phyloP scores from a whole-genome alignment of 176 grass and related monocot genomes.

The Triticum dicoccoides region DNA sequence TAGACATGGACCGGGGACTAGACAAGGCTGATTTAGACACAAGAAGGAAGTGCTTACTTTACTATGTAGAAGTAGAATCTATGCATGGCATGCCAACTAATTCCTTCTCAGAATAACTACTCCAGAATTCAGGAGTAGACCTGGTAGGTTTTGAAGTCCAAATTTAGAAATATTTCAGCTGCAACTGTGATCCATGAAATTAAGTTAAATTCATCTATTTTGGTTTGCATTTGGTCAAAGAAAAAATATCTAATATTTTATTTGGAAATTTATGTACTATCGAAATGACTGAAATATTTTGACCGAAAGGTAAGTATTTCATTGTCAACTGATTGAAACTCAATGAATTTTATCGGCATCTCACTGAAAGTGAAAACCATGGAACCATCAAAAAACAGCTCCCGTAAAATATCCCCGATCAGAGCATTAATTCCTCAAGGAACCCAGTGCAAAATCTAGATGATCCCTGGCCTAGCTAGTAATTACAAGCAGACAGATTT shows the following conservation, averaged over 20 bases:
- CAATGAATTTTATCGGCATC: not conserved
- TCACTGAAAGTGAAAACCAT: not conserved
- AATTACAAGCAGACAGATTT: not conserved
- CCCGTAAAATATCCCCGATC: not conserved
- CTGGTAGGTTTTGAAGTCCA: too few relatives aligned
- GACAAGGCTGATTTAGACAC: not conserved
- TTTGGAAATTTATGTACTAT: not conserved
- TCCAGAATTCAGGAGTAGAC: not conserved
- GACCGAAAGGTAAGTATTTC: not conserved
- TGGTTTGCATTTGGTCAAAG: not conserved
- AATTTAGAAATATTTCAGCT: not conserved
- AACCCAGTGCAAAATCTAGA: not conserved
- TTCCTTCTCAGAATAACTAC: not conserved
- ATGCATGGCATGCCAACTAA: not conserved
- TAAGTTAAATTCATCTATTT: not conserved
- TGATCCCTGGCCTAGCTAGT: not conserved
- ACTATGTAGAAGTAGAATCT: not conserved
- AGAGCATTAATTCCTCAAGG: not conserved
- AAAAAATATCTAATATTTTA: too few relatives aligned
- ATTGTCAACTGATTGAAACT: not conserved
- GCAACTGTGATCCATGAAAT: not conserved
- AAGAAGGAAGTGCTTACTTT: not conserved
- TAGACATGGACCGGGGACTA: not conserved
- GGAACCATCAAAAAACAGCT: not conserved
- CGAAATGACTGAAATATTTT: not conserved